Conservation (phyloP, 1,284 basidiomycete genomes). For the Athelia psychrophila region DNA sequence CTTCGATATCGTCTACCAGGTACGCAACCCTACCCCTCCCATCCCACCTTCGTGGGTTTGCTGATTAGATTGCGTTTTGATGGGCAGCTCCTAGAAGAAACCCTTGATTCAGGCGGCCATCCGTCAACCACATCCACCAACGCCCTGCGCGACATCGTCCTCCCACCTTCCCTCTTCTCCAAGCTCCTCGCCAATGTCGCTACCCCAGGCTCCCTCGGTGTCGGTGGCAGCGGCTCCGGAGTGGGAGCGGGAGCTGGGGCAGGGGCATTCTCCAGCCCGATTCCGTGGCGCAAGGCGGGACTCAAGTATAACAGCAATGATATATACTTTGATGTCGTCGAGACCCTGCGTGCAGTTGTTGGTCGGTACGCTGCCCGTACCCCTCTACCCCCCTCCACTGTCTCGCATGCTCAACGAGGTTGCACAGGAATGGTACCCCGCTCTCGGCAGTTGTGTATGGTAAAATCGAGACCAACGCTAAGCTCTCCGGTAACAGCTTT, state of each 20-base stretch:
- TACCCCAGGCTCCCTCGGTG: conserved; percentile 26
- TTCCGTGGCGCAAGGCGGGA: conserved; percentile 90
- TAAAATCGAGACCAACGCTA: conserved; percentile 77
- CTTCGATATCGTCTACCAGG: conserved; percentile 95
- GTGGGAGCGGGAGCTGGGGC: conserved; percentile 39
- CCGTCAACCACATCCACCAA: conserved; percentile 94
- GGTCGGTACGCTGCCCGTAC: conserved; percentile 65
- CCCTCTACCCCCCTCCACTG: not conserved
- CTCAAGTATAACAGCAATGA: conserved; percentile 89
- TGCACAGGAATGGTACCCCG: conserved; percentile 67
- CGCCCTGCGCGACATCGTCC: conserved; percentile 88
- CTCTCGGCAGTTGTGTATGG: conserved; percentile 78
- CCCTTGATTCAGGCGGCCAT: conserved; percentile 88
- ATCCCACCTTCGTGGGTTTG: not conserved
- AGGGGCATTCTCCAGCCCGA: conserved; percentile 86
- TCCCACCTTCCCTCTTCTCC: conserved; percentile 82
- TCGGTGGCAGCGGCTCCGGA: conserved; percentile 41
- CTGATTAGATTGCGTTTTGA: not conserved
- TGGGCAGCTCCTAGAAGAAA: conserved; percentile 87
- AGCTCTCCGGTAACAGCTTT: conserved; percentile 76
- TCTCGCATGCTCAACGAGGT: not conserved
- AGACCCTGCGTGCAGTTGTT: conserved; percentile 81
- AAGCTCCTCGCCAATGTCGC: conserved; percentile 66
- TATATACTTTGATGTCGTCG: conserved; percentile 90
- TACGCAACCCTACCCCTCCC: conserved; percentile 25